Base-by-base conservation (phyloP, 139 green algal species). In the Ettlia oleoabundans region DNA sequence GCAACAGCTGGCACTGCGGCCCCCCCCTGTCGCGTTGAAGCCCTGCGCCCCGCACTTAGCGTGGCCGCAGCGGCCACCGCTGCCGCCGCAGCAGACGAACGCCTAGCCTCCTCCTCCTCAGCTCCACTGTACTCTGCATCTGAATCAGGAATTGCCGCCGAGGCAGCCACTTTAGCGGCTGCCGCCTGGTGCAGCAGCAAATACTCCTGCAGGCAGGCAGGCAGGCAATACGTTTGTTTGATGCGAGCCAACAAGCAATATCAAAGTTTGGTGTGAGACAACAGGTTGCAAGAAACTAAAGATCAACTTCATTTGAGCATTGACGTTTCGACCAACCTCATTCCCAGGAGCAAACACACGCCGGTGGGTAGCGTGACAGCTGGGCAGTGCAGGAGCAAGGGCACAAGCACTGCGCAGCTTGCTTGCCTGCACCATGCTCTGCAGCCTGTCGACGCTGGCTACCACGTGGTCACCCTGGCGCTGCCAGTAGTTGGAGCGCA, bases 401-500 rank as follows among this genome's bases (percentile, higher is more conserved):
- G n/a, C n/a, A n/a, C n/a, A n/a, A n/a, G n/a, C n/a, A n/a, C n/a
- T n/a, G n/a, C n/a, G n/a, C n/a, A n/a, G n/a, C n/a, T n/a, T n/a
- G n/a, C n/a, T n/a, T n/a, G n/a, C n/a, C n/a, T n/a, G 65, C 24
- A 92, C 68, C 30, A 93, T 77, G 4, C 70, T 65, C 15, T 21
- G 24, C 2, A 88, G 65, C 40, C 69, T 73, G 4, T 24, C 51
- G 21, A 70, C 41, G 35, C 78, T 75, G 2, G 58, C 81, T 7
- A n/a, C 37, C 66, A 94, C 69, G 32, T 89, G 81, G 19, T 82
- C 78, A 30, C 64, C 33, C 71, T 95, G 92, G 7, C 78, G 83
- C 68, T 89, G 77, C 92, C 93, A 97, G 84, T 97, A 97, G 81
- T 88, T 85, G 22, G 64, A 37, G 13, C 71, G 40, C 69, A 97